Percentiles rank a stretch among this genome's conserved stretches.
These are phyloP conservation scores for Bipolaris sorokiniana DNA, from an alignment of 2,329 filamentous ascomycete species.

Conservation along the genomic window DNA sequence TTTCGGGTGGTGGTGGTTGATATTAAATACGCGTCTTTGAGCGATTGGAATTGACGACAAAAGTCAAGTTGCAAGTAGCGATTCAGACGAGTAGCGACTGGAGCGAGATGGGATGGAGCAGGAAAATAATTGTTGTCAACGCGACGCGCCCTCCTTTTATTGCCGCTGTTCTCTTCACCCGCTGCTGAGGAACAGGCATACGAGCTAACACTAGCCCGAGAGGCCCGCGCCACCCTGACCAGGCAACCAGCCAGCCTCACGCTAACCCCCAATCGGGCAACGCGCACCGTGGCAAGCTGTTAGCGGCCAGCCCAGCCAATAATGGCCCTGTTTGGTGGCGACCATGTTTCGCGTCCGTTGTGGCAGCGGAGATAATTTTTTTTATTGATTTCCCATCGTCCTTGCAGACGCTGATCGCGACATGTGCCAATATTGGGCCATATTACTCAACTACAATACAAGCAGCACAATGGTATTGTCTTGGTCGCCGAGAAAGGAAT, in stretches of 20 bases:
- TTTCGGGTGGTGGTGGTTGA: slow-evolving; percentile 8
- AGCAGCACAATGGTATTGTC: neutral
- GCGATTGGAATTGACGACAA: slow-evolving; percentile 19
- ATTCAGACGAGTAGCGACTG: slow-evolving; percentile 19
- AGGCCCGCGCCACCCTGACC: slow-evolving; percentile 30
- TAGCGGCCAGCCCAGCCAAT: slow-evolving; percentile 22
- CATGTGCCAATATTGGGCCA: neutral
- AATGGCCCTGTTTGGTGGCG: slow-evolving; percentile 15
- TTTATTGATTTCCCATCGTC: slow-evolving; percentile 10
- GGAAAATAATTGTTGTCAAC: neutral
- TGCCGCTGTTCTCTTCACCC: slow-evolving; percentile 15
- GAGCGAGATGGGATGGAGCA: slow-evolving; percentile 8
- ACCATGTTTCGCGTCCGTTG: slow-evolving; percentile 11
- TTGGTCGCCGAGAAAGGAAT: neutral
- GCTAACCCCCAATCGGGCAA: slow-evolving; percentile 3
- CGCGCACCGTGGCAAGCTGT: slow-evolving; percentile 1
- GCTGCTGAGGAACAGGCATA: slow-evolving; percentile 18
- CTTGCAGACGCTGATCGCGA: slow-evolving; percentile 3
- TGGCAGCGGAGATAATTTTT: slow-evolving; percentile 14
- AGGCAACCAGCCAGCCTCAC: slow-evolving; percentile 27
- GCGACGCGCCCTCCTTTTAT: slow-evolving; percentile 31
- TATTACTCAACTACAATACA: too few species aligned
- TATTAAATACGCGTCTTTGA: slow-evolving; percentile 1
- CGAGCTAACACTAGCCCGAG: slow-evolving; percentile 21
- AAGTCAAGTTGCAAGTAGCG: slow-evolving; percentile 19